Conservation (phyloP, 2,329 filamentous ascomycete species). For the Aspergillus sojae region DNA sequence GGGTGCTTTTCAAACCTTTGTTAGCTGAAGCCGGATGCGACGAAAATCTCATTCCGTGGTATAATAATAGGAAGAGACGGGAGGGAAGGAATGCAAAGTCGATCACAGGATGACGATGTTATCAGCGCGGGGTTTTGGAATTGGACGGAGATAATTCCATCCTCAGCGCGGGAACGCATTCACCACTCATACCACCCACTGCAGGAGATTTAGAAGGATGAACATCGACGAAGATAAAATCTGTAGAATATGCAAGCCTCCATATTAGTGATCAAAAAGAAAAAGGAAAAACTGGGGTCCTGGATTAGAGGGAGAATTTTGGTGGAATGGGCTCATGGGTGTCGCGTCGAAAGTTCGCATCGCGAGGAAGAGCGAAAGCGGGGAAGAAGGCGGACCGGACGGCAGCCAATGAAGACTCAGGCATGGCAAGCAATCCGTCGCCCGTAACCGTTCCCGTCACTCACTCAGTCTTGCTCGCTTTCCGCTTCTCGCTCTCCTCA, state of each 20-base stretch:
- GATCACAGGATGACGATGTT: constrained; percentile 1
- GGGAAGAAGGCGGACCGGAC: constrained; percentile 6
- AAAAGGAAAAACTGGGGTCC: not conserved
- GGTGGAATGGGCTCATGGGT: not conserved
- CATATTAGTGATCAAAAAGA: not conserved
- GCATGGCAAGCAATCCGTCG: constrained; percentile 1
- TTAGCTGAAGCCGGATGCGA: not conserved
- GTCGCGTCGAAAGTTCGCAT: constrained; percentile 5
- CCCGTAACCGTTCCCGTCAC: constrained; percentile 13
- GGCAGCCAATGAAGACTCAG: constrained; percentile 1
- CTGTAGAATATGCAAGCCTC: not conserved
- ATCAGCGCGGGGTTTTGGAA: constrained; percentile 6
- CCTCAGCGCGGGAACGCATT: not conserved
- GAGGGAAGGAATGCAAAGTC: not conserved
- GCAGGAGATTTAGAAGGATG: not conserved
- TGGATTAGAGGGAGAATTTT: not conserved
- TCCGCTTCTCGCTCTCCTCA: constrained; percentile 31
- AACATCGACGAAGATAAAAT: not conserved
- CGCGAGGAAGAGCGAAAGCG: constrained; percentile 5
- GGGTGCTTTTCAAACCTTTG: not conserved
- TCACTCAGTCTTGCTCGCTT: constrained; percentile 23
- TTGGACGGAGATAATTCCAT: constrained; percentile 5
- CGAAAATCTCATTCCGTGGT: not conserved
- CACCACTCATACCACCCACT: not conserved
- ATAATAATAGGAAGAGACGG: not conserved